phyloP scores from a whole-genome alignment of 306 rosid genomes.

The Cucumis hystrix region DNA sequence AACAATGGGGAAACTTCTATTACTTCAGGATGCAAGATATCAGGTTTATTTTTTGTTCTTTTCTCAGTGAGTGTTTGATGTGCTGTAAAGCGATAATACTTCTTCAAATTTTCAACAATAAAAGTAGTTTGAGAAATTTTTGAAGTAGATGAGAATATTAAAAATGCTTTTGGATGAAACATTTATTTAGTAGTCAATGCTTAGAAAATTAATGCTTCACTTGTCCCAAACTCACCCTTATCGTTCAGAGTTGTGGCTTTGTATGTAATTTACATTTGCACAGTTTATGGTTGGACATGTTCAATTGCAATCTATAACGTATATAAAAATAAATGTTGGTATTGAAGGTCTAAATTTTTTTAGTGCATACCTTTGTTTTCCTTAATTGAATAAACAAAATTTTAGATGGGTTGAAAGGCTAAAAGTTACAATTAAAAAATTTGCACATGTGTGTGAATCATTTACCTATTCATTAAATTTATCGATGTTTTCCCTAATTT shows the following conservation, averaged over 20 bases:
- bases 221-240: neutral
- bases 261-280: neutral
- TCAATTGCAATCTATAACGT: neutral
- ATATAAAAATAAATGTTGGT: neutral
- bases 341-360: neutral
- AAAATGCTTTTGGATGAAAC: neutral
- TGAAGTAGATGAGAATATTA: neutral
- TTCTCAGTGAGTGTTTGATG: neutral
- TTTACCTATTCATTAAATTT: neutral
- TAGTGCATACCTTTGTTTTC: neutral
- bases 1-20: slow-evolving; percentile 98
- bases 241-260: neutral
- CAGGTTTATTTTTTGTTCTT: slow-evolving; percentile 37
- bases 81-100: neutral
- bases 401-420: neutral
- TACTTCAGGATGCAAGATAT: slow-evolving; percentile 92
- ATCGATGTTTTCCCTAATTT: neutral
- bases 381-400: neutral
- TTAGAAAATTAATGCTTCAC: neutral
- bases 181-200: neutral
- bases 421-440: neutral
- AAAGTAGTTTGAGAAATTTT: neutral
- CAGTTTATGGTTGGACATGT: neutral
- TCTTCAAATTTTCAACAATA: neutral
- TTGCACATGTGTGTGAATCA: neutral